Base-by-base conservation (phyloP, 176 grass and related monocot genomes). In the Poa pratensis region DNA sequence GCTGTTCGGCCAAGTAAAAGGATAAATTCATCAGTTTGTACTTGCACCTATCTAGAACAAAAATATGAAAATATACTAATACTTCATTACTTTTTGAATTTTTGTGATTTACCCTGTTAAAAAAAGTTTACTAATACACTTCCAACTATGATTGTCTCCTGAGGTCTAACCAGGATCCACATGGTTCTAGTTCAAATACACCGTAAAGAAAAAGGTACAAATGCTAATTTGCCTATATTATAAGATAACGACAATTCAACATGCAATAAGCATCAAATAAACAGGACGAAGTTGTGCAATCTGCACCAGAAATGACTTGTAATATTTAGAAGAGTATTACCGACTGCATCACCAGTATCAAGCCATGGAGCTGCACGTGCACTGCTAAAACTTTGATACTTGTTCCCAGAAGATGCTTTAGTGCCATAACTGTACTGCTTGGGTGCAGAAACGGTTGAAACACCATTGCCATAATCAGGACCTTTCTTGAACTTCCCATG, bases 321-420 rank as follows among this genome's bases (percentile, higher is more conserved):
- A 59, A 69, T 22, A 81, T 86, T 22, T 17, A 70, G 28, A 85
- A 22, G 72, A 88, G 65, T 85, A 93, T 89, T 96, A 98, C 96
- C 96, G 24, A 96, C 93, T 92, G 96, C 88, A 40, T 96, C 91
- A 17, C 96, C 96, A 73, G 93, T 98, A 67, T 98, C 96, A 76
- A 98, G 96, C 96, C 96, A 98, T 30, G 89, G 93, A 90, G 96
- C 67, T 69, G 70, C 63, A 53, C 79, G 71, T 69, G 84, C 79
- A 66, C 84, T 71, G 69, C 45, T 81, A 84, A 81, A 80, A 66
- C 83, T 82, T 80, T 85, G 91, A 78, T 92, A 91, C 80, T 96
- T 96, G 89, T 92, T 95, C 62, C 90, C 83, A 54, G 86, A 88
- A 73, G 87, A 83, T n/a, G 74, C 69, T 84, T 96, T 94, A 70